phyloP scores from a whole-genome alignment of 257 asterid species.

The Cinchona pubescens region DNA sequence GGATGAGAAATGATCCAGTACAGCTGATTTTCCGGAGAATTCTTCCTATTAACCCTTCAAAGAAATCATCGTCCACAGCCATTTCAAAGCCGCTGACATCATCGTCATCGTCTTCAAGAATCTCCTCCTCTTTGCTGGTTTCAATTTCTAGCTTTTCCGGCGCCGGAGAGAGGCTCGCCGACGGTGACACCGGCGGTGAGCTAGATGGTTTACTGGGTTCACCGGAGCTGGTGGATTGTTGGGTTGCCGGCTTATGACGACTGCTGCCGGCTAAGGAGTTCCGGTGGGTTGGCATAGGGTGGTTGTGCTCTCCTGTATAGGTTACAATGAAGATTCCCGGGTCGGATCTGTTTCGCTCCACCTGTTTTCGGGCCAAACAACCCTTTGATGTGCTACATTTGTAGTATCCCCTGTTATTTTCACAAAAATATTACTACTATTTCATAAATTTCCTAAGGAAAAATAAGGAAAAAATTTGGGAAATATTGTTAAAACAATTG shows the following conservation, averaged over 20 bases:
- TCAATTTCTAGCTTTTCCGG: conserved; percentile 47
- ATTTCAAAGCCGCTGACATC: conserved; percentile 27
- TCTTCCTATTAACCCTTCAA: conserved; percentile 78
- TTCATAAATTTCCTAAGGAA: neutral
- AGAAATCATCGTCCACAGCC: conserved; percentile 54
- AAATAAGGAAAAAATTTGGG: neutral
- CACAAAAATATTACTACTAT: neutral
- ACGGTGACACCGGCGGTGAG: conserved; percentile 46
- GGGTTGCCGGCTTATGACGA: conserved; percentile 50
- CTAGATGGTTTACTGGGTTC: conserved; percentile 37
- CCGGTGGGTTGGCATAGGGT: conserved; percentile 90
- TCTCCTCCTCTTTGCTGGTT: conserved; percentile 39
- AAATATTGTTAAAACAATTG: neutral
- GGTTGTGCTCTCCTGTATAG: conserved; percentile 88
- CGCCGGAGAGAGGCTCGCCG: conserved; percentile 34
- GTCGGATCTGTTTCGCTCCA: conserved; percentile 94
- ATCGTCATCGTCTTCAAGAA: conserved; percentile 37
- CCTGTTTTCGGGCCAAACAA: conserved; percentile 91
- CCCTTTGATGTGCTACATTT: conserved; percentile 93
- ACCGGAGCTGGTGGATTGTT: conserved; percentile 29
- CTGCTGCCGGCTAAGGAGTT: conserved; percentile 87
- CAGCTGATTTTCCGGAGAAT: conserved; percentile 32
- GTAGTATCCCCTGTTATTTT: conserved; percentile 73
- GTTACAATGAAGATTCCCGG: conserved; percentile 86
- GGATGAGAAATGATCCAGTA: conserved; percentile 27